These are phyloP conservation scores for Phytophthora quininea DNA, from an alignment of 352 stramenopile species.

Conservation along the genomic window DNA sequence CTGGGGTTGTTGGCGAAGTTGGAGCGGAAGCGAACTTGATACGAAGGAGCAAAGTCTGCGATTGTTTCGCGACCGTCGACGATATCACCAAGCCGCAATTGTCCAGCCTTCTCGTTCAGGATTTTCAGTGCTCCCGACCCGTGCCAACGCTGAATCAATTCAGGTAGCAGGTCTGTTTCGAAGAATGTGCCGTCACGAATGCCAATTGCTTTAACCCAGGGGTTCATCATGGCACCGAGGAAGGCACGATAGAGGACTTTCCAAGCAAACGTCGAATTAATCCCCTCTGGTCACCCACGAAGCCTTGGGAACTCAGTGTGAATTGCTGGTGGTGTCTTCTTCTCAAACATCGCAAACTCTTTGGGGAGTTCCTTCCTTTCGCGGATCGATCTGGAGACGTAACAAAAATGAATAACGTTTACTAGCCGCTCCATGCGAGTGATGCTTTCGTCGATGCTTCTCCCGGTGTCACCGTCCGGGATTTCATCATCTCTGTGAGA, in stretches of 20 bases:
- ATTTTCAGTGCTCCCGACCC: constrained; percentile 21
- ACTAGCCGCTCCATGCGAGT: constrained; percentile 22
- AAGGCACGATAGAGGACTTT: constrained; percentile 30
- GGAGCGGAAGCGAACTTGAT: constrained; percentile 10
- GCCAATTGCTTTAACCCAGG: constrained; percentile 12
- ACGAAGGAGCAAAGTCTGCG: constrained; percentile 2
- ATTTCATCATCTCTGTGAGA: background rate
- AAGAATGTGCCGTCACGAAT: constrained; percentile 25
- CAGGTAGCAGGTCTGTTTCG: background rate
- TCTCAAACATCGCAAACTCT: constrained; percentile 19
- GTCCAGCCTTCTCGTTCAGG: background rate
- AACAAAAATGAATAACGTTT: constrained; percentile 1
- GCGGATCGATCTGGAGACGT: background rate
- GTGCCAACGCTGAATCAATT: constrained; percentile 32
- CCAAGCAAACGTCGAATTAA: constrained; percentile 16
- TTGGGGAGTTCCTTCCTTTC: constrained; percentile 8
- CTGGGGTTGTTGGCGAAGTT: constrained; percentile 26
- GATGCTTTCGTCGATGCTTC: constrained; percentile 28
- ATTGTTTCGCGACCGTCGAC: constrained; percentile 17
- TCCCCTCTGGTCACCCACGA: constrained; percentile 26
- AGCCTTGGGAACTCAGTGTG: constrained; percentile 24
- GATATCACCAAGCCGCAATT: constrained; percentile 17
- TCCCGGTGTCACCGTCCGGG: background rate
- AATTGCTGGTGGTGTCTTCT: constrained; percentile 16
- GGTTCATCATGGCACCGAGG: constrained; percentile 17